Percentiles rank a stretch among this genome's conserved stretches.
These are phyloP conservation scores for Nothophaeocryptopus gaeumannii DNA, from an alignment of 2,329 filamentous ascomycete genomes.

Conservation along the genomic window DNA sequence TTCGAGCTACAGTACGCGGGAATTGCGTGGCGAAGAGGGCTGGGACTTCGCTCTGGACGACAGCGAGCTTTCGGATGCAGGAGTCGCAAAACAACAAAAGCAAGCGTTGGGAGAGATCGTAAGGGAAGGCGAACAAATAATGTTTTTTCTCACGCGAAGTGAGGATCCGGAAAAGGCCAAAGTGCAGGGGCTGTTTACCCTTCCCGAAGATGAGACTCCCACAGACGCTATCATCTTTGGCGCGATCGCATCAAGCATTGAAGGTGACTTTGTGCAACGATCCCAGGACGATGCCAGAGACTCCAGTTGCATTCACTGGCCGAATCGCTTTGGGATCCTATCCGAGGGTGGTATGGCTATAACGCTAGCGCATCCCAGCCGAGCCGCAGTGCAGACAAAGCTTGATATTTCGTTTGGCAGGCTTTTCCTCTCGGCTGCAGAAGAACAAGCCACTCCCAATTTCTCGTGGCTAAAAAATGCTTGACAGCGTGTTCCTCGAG, in stretches of 20 bases:
- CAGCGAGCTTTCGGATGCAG: constrained; percentile 34
- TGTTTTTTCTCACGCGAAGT: constrained; percentile 56
- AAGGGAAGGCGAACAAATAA: constrained; percentile 61
- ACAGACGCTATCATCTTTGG: constrained; percentile 34
- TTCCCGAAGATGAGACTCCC: background rate
- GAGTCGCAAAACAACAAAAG: constrained; percentile 33
- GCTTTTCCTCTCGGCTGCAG: background rate
- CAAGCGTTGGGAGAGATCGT: constrained; percentile 56
- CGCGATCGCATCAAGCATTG: constrained; percentile 45
- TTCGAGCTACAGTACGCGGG: constrained; percentile 49
- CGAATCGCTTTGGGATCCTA: constrained; percentile 59
- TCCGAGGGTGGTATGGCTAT: constrained; percentile 61
- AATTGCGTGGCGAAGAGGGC: constrained; percentile 56
- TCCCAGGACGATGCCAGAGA: background rate
- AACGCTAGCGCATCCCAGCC: constrained; percentile 9
- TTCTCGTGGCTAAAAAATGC: no score
- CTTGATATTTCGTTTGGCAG: constrained; percentile 47
- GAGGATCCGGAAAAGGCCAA: constrained; percentile 11
- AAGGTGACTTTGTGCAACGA: constrained; percentile 23
- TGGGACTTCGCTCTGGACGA: constrained; percentile 46
- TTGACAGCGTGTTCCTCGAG: no score
- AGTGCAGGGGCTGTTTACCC: background rate
- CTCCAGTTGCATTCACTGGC: constrained; percentile 12
- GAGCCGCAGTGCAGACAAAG: constrained; percentile 38
- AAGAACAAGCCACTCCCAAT: no score